A percentile compares a stretch with the other conserved stretches of the same genome.
Evolutionary conservation across 768 basidiomycete species (phyloP).

Genomic region (Mycena capillaripes): DNA sequence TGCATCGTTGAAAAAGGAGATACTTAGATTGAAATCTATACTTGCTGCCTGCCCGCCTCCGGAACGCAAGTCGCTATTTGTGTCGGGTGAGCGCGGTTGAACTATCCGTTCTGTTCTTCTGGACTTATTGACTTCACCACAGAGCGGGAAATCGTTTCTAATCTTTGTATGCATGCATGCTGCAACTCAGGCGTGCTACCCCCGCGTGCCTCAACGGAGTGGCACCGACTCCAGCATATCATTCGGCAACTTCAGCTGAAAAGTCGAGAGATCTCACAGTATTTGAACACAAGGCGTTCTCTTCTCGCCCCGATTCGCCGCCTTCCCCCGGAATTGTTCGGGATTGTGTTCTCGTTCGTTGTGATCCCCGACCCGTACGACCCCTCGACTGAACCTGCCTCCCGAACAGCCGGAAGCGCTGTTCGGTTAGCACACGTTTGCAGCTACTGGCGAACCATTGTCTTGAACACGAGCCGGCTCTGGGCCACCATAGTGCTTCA

Average conservation of each 20-base stretch:
- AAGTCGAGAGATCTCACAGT: constrained; percentile 1
- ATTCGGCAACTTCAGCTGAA: constrained; percentile 5
- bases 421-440: constrained; percentile 26
- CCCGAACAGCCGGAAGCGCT: not conserved
- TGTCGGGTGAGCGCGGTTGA: not conserved
- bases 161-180: constrained; percentile 21
- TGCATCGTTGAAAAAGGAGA: constrained; percentile 9
- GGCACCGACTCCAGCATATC: constrained; percentile 19
- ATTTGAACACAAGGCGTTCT: constrained; percentile 6
- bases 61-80: not conserved
- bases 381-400: not conserved
- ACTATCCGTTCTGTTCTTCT: not conserved
- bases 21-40: constrained; percentile 10
- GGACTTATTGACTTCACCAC: not conserved
- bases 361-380: not conserved
- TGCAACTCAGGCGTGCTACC: constrained; percentile 7
- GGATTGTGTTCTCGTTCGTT: constrained; percentile 21
- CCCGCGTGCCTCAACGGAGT: constrained; percentile 19
- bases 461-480: constrained; percentile 5
- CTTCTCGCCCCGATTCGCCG: constrained; percentile 26
- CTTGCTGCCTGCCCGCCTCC: constrained; percentile 28
- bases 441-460: constrained; percentile 26
- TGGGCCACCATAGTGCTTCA: constrained; percentile 18
- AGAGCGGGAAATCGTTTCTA: not conserved
- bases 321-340: constrained; percentile 27